Conservation (phyloP, 805 yeast genomes). For the Pichia cabralensis region DNA sequence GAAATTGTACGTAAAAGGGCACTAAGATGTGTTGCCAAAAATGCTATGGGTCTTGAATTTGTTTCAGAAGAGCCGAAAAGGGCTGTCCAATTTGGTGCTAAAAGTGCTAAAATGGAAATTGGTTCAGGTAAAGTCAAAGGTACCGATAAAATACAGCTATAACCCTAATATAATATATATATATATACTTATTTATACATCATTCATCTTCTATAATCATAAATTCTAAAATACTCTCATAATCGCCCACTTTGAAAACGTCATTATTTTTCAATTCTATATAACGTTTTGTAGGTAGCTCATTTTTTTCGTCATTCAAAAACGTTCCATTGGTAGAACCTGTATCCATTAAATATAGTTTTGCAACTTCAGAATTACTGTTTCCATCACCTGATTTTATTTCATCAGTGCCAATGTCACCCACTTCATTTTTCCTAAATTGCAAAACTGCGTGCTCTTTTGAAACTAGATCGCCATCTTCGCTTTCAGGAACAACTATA, state of each 20-base stretch:
- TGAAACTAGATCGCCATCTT: constrained; percentile 15
- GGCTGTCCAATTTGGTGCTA: constrained; percentile 95
- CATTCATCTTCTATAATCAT: constrained; percentile 14
- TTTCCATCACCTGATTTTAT: too few species aligned
- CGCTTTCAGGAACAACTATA: constrained; percentile 11
- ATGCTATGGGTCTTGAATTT: constrained; percentile 28
- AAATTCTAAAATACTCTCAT: constrained; percentile 16
- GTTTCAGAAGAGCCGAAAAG: constrained; percentile 75
- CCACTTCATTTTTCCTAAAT: constrained; percentile 11
- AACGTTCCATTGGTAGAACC: constrained; percentile 24
- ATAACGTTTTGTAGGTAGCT: constrained; percentile 18
- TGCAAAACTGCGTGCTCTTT: constrained; percentile 24
- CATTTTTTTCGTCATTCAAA: constrained; percentile 17
- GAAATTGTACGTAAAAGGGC: constrained; percentile 38
- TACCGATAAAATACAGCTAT: constrained; percentile 37
- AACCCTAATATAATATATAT: too few species aligned
- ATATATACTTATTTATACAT: not conserved
- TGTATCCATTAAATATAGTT: constrained; percentile 20
- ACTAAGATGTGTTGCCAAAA: constrained; percentile 51
- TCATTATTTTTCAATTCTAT: constrained; percentile 21
- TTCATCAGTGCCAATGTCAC: not conserved
- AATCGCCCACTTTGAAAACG: constrained; percentile 19
- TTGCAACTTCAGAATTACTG: not conserved
- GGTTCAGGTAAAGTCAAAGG: constrained; percentile 74
- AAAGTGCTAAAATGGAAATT: constrained; percentile 85